Conservation (phyloP, 345 rosid genomes). For the Syzygium grande region DNA sequence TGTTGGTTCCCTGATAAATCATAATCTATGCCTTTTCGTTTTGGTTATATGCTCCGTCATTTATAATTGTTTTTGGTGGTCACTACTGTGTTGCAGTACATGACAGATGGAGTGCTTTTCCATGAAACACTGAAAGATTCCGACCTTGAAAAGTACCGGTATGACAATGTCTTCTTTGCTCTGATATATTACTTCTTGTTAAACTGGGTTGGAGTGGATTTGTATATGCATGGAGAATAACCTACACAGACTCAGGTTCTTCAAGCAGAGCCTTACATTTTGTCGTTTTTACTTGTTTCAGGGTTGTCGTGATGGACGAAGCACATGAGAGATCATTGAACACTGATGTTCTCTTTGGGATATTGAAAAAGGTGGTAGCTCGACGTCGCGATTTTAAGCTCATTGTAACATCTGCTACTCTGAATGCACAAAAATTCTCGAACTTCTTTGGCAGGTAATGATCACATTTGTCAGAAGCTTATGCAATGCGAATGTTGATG, state of each 20-base stretch:
- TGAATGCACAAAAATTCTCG: slow-evolving; percentile 97
- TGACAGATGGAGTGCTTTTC: slow-evolving; percentile 97
- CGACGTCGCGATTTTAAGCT: slow-evolving; percentile 95
- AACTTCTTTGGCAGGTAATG: slow-evolving; percentile 84
- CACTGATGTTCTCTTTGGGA: slow-evolving; percentile 95
- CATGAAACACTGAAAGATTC: slow-evolving; percentile 96
- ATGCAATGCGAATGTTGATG: neutral
- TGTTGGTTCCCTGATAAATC: neutral
- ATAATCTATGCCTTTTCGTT: neutral
- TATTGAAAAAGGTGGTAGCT: slow-evolving; percentile 90
- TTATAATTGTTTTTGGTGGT: neutral
- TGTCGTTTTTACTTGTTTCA: slow-evolving; percentile 14
- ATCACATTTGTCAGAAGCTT: neutral
- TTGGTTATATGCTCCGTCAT: neutral
- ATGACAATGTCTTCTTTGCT: slow-evolving; percentile 6
- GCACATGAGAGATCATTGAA: slow-evolving; percentile 95
- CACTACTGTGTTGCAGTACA: slow-evolving; percentile 50
- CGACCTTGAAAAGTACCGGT: slow-evolving; percentile 96
- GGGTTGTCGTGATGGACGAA: slow-evolving; percentile 96
- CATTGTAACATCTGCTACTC: slow-evolving; percentile 95
- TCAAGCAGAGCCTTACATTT: neutral
- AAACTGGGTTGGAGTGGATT: neutral
- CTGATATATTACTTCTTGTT: neutral
- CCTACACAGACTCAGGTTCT: neutral
- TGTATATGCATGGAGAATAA: neutral